Conservation (phyloP, 768 basidiomycete genomes). For the Lepiota subincarnata region DNA sequence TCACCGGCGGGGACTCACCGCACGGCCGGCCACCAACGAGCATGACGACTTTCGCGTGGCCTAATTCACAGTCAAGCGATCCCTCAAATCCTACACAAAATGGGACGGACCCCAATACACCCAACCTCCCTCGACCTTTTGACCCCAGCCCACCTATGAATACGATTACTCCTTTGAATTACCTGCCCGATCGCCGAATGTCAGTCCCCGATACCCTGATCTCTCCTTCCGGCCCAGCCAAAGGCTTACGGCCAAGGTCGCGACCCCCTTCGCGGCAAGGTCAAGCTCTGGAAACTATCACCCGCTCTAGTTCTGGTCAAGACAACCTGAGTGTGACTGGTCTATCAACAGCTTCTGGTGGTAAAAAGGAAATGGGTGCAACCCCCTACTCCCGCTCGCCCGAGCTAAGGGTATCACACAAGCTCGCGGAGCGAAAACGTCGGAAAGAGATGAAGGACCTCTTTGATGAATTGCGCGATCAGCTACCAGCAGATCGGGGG, state of each 20-base stretch:
- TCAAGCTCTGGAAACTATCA: conserved; percentile 35
- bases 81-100: conserved; percentile 37
- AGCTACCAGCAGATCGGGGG: conserved; percentile 85
- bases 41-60: conserved; percentile 73
- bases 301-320: conserved; percentile 35
- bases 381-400: conserved; percentile 96
- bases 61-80: conserved; percentile 35
- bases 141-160: conserved; percentile 43
- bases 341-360: conserved; percentile 29
- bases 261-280: conserved; percentile 64
- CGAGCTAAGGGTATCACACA: conserved; percentile 92
- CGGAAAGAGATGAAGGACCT: conserved; percentile 99
- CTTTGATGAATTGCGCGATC: conserved; percentile 93
- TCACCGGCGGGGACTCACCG: conserved; percentile 52
- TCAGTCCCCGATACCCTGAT: conserved; percentile 62
- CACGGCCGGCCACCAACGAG: conserved; percentile 58
- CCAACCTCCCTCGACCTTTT: conserved; percentile 34
- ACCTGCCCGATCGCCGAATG: conserved; percentile 67
- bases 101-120: conserved; percentile 39
- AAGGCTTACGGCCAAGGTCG: conserved; percentile 57
- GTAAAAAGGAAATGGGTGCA: conserved; percentile 47
- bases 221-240: conserved; percentile 38
- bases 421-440: conserved; percentile 93
- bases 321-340: conserved; percentile 41
- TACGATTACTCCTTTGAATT: conserved; percentile 58